Percentiles rank a stretch among this genome's conserved stretches.
Conservation (phyloP, 768 basidiomycete species). For the Lactifluus subvellereus region DNA sequence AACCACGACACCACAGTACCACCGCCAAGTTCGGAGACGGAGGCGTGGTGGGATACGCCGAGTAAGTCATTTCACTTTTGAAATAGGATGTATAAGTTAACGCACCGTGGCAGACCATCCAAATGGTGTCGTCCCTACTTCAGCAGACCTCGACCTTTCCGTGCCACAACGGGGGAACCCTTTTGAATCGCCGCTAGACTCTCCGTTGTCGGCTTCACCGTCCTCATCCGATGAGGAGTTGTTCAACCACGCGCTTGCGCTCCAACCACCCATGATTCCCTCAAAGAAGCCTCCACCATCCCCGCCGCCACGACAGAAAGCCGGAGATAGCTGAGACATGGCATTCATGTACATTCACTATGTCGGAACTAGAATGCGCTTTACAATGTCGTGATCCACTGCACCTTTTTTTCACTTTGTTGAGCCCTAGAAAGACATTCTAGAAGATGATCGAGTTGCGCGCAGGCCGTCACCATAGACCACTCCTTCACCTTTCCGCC, state of each 20-base stretch:
- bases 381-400: background rate
- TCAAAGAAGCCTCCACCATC: conserved; percentile 31
- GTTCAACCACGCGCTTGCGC: conserved; percentile 60
- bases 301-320: conserved; percentile 21
- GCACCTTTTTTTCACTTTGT: background rate
- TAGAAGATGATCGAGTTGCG: no score
- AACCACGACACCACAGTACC: conserved; percentile 49
- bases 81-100: background rate
- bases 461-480: background rate
- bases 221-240: conserved; percentile 84
- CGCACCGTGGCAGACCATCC: conserved; percentile 44
- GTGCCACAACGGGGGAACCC: conserved; percentile 45
- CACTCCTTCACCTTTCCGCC: no score
- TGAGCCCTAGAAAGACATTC: background rate
- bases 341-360: background rate
- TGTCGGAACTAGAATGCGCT: background rate
- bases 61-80: conserved; percentile 37
- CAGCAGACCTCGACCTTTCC: conserved; percentile 31
- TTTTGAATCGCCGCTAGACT: conserved; percentile 63
- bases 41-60: conserved; percentile 73
- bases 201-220: conserved; percentile 65
- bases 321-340: conserved; percentile 11
- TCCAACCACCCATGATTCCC: conserved; percentile 61
- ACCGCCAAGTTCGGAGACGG: conserved; percentile 74
- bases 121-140: conserved; percentile 46